Evolutionary conservation across 352 stramenopile species (phyloP).

Genomic region (Elongisporangium anandrum): DNA sequence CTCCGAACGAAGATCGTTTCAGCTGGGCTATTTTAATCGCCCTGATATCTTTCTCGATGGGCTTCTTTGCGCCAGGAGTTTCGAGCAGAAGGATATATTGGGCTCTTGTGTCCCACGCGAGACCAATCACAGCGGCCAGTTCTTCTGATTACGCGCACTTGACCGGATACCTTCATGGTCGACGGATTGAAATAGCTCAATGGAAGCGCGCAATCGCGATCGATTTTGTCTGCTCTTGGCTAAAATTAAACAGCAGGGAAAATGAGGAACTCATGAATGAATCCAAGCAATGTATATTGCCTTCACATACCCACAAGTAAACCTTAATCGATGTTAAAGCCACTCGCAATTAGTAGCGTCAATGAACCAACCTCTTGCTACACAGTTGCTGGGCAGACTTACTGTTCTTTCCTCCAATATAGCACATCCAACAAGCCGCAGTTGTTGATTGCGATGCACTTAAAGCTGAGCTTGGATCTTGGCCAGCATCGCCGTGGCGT

Average conservation of each 20-base stretch:
- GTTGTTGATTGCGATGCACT: background rate
- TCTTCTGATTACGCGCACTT: background rate
- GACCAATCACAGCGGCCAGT: background rate
- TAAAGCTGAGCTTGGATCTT: slow-evolving; percentile 80
- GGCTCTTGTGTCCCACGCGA: background rate
- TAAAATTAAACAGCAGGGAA: no score
- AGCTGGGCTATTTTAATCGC: slow-evolving; percentile 1
- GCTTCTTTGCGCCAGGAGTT: background rate
- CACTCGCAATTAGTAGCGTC: background rate
- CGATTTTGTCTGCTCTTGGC: background rate
- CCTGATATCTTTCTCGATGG: background rate
- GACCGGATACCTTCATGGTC: background rate
- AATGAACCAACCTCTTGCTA: background rate
- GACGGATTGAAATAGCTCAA: background rate
- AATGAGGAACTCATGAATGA: no score
- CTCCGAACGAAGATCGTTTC: background rate
- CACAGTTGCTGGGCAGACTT: background rate
- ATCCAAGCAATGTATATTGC: background rate
- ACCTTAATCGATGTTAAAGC: background rate
- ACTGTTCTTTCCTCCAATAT: background rate
- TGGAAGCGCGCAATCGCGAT: background rate
- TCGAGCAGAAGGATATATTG: background rate
- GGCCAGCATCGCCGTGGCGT: slow-evolving; percentile 46
- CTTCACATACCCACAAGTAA: background rate
- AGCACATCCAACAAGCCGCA: background rate